phyloP scores from a whole-genome alignment of 352 stramenopile genomes.

The Phytophthora syringae region DNA sequence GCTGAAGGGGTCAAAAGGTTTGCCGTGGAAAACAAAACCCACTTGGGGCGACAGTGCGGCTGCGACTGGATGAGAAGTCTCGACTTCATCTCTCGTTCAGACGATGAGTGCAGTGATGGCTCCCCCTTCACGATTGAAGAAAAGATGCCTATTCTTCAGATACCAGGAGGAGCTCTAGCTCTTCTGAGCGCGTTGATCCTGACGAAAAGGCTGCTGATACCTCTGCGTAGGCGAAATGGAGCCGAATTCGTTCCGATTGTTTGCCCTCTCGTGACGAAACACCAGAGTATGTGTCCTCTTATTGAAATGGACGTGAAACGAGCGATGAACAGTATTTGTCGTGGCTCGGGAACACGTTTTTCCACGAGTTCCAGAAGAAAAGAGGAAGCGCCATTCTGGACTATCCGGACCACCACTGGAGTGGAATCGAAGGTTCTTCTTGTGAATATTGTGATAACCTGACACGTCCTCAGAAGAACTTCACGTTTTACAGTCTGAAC shows the following conservation, averaged over 20 bases:
- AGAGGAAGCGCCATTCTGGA: background rate
- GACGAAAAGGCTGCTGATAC: conserved; percentile 1
- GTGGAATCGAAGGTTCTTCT: background rate
- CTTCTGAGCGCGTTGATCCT: conserved; percentile 3
- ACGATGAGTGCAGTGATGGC: background rate
- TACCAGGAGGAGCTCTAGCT: background rate
- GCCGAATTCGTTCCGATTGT: conserved; percentile 1
- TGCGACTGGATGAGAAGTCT: conserved; percentile 19
- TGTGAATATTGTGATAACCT: conserved; percentile 6
- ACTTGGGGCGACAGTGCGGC: conserved; percentile 5
- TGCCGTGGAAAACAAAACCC: conserved; percentile 4
- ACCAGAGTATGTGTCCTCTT: background rate
- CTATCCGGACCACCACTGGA: conserved; percentile 5
- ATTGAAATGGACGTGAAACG: background rate
- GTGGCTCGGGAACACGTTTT: background rate
- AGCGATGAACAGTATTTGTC: conserved; percentile 4
- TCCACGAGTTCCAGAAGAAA: conserved; percentile 2
- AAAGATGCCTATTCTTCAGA: conserved; percentile 1
- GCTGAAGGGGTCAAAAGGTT: background rate
- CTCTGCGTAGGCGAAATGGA: background rate
- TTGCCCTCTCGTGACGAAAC: conserved; percentile 1
- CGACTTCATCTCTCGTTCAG: background rate
- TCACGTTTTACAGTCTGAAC: background rate
- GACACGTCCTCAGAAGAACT: background rate
- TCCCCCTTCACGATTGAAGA: conserved; percentile 1